Evolutionary conservation across 768 basidiomycete species (phyloP), one percentile per base, ranked within the genome.

Genomic region (Mycena alexandri): DNA sequence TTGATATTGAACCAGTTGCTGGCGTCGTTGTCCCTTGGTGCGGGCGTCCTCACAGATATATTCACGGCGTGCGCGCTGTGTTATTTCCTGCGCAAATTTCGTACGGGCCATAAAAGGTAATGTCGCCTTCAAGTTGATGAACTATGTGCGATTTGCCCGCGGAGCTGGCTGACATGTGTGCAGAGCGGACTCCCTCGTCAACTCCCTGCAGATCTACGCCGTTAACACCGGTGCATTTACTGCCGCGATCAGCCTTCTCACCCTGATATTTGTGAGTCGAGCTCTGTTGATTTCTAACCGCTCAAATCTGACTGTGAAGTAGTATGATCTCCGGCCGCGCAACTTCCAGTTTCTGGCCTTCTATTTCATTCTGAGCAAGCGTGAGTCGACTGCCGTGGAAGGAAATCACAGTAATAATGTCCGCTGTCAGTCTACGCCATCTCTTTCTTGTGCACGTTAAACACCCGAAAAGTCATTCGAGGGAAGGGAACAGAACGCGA

Each of bases 361-460:
- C 53, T 90, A 89, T 73, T 89, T 90, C 68, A 82, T 86, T 36
- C 75, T 90, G 61, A 85, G 83, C 71, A 90, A 90, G 76, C 69
- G 89, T 89, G 73, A 70, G 87, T 75, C 41, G 7, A 2, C 19
- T 44, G 14, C 34, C 60, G 50, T 58, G 21, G 29, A 5, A 33
- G 6, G 12, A 13, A 54, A 38, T 29, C 24, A 38, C 38, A 25
- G 38, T 63, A 36, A 63, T 53, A 34, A 33, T n/a, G 14, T 17
- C n/a, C n/a, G 19, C 48, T 33, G 9, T 5, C 63, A 83, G 82
- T 83, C n/a, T 84, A 83, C 63, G 79, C 80, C 9, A 80, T 82
- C 24, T 83, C 80, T 4, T 80, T 81, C 60, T 51, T 79, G 42
- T 73, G 75, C 63, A 87, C 88, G 8, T 76, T 90, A 33, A 90